Evolutionary conservation across 208 protist species (phyloP).

Genomic region (Naegleria fowleri): DNA sequence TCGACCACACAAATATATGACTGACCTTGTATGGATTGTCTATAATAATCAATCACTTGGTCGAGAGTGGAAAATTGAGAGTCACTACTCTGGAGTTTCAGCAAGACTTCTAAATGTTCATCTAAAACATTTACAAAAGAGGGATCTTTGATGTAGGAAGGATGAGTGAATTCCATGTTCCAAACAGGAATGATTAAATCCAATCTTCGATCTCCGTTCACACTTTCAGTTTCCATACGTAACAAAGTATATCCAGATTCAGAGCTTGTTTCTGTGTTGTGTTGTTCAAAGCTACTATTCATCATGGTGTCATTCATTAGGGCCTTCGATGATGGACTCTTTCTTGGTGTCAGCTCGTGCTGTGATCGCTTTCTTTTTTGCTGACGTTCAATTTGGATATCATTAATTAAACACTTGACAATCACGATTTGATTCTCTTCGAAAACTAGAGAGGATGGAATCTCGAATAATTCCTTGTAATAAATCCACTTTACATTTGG

Average conservation of each 20-base stretch:
- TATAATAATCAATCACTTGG: background rate
- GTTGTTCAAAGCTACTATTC: background rate
- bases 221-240: background rate
- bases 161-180: background rate
- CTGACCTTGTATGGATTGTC: background rate
- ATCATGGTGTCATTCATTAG: no score
- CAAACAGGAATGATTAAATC: background rate
- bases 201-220: background rate
- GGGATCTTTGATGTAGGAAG: no score
- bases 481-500: background rate
- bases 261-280: background rate
- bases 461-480: background rate
- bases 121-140: background rate
- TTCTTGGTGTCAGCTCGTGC: background rate
- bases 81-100: background rate
- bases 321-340: background rate
- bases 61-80: background rate
- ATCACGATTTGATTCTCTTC: background rate
- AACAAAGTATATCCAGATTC: background rate
- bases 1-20: background rate
- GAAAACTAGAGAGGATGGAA: background rate
- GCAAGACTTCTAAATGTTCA: background rate
- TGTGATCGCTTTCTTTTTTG: background rate
- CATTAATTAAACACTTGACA: background rate
- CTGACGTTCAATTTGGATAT: background rate